Conservation (phyloP, 495 filamentous ascomycete genomes). For the Aspergillus cavernicola region DNA sequence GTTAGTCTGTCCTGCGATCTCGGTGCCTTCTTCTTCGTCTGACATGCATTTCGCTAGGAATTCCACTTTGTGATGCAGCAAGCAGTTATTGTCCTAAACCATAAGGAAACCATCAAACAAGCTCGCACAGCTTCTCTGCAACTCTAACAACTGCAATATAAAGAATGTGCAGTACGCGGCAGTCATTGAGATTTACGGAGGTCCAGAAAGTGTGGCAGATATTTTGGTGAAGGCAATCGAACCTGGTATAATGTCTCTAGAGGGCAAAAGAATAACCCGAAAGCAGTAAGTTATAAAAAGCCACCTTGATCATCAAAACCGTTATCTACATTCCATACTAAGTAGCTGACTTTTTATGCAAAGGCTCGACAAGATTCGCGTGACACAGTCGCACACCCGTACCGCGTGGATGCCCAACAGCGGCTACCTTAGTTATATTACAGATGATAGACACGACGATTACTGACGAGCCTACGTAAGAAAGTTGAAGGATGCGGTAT, state of each 20-base stretch:
- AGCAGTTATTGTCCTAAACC: not conserved
- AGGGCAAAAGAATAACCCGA: not conserved
- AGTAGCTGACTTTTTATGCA: not conserved
- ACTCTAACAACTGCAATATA: not conserved
- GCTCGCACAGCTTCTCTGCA: not conserved
- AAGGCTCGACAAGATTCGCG: not conserved
- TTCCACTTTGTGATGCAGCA: no score
- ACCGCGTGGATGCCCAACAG: not conserved
- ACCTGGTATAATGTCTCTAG: not conserved
- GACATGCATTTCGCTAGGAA: no score
- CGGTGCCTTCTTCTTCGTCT: no score
- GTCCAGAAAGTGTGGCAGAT: not conserved
- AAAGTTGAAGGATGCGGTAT: not conserved
- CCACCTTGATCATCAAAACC: no score
- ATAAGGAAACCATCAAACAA: not conserved
- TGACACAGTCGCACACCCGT: not conserved
- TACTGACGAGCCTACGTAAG: not conserved
- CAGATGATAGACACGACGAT: not conserved
- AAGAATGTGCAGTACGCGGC: not conserved
- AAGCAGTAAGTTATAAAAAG: not conserved
- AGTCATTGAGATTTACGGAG: not conserved
- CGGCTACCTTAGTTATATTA: slow-evolving; percentile 1
- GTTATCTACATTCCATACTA: no score
- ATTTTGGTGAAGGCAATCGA: not conserved
- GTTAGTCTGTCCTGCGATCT: no score